Conservation (phyloP, 179 eudicot species). For the Sideroxylon spinosum region DNA sequence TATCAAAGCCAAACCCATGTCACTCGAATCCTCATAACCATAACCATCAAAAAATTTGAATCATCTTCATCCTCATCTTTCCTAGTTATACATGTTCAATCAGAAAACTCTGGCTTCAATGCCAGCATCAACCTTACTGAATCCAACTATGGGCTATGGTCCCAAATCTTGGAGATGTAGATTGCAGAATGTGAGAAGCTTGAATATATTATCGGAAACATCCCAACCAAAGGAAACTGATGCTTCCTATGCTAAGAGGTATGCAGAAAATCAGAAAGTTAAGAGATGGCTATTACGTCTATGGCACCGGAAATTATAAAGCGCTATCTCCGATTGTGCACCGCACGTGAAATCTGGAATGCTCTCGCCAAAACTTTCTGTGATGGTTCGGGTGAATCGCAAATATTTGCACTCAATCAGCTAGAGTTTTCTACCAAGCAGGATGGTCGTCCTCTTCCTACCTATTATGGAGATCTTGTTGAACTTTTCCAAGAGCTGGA, state of each 20-base stretch:
- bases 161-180: background rate
- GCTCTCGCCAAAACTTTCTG: slow-evolving; percentile 14
- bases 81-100: background rate
- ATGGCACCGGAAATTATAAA: background rate
- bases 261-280: too few species aligned
- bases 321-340: background rate
- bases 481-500: background rate
- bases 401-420: slow-evolving; percentile 8
- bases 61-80: background rate
- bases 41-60: too few species aligned
- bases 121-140: background rate
- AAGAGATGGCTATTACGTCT: too few species aligned
- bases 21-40: too few species aligned
- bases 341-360: slow-evolving; percentile 4
- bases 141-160: background rate
- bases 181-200: background rate
- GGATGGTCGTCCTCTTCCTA: background rate
- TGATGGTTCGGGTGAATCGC: slow-evolving; percentile 9
- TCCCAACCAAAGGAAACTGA: background rate
- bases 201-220: background rate
- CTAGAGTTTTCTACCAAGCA: background rate
- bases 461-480: too few species aligned
- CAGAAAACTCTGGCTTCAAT: background rate
- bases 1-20: too few species aligned
- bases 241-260: too few species aligned